Percentiles rank a stretch among this genome's conserved stretches.
Conservation (phyloP, 1,139 yeast species). For the Saccharomyces hybrid region DNA sequence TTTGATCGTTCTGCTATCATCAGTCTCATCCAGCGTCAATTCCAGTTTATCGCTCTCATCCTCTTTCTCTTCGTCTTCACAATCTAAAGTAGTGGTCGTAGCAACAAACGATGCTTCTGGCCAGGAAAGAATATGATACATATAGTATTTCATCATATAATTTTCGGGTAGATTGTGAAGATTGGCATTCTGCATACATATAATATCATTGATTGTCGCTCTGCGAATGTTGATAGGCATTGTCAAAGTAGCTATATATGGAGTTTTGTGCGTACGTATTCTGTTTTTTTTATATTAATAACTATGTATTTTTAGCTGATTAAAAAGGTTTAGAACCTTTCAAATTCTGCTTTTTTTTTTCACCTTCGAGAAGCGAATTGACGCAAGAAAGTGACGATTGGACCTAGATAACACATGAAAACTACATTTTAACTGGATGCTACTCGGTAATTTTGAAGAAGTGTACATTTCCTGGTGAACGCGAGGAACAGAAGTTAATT, state of each 20-base stretch:
- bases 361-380: not conserved
- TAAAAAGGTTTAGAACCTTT: not conserved
- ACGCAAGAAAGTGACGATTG: not conserved
- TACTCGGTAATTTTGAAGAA: not conserved
- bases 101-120: conserved; percentile 98
- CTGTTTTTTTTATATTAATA: not conserved
- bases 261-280: not conserved
- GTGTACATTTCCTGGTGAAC: no score
- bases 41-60: conserved; percentile 27
- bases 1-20: conserved; percentile 23
- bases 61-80: conserved; percentile 33
- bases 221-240: conserved; percentile 86
- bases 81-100: conserved; percentile 50
- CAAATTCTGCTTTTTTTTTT: not conserved
- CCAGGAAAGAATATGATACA: conserved; percentile 93
- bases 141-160: conserved; percentile 82
- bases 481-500: no score
- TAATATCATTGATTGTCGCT: conserved; percentile 80
- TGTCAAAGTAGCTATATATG: not conserved
- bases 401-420: not conserved
- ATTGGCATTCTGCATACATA: conserved; percentile 95
- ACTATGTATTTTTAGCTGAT: not conserved
- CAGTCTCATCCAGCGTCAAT: conserved; percentile 16
- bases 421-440: not conserved
- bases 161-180: conserved; percentile 90